Evolutionary conservation across 2,329 filamentous ascomycete species (phyloP), one percentile per base, ranked within the genome.

Genomic region (Exserohilum rostratum): DNA sequence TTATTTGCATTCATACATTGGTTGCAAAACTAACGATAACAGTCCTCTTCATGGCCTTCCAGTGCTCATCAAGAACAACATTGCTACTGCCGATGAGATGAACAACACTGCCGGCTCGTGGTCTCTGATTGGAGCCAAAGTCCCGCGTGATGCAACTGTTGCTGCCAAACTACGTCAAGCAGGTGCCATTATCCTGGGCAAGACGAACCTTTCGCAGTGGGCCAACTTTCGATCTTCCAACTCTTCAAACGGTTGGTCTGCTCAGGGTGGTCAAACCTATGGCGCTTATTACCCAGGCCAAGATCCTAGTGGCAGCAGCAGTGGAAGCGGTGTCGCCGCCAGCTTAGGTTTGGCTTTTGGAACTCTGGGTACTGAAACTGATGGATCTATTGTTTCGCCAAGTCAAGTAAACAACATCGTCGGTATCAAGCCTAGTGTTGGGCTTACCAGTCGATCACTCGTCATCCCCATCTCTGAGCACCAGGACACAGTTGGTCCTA

Each of bases 61-160:
- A 0, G 82, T 89, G 20, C 72, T 89, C 5, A 78, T 89, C 73
- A 90, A 90, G 70, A 83, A 87, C 72, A 88, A 87, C 66, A 87
- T 90, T 44, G 86, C 82, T 12, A 89, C 86, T 0, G 68, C 74
- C 2, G 86, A 89, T 65, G 69, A 78, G 54, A 86, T 88, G 84
- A 82, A 85, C 64, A 88, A 84, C 58, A 86, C 83, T 1, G 78
- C 86, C 3, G 87, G 87, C 2, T 90, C 87, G 0, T 87, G 81
- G 57, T 82, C 85, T 1, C 77, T 90, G 0, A 65, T 86, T 0
- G 85, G 86, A 0, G 82, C 86, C 7, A 83, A 79, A 58, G 79
- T 85, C 0, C 78, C 81, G 7, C 69, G 75, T 18, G 87, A 90
- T 62, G 81, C 83, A 10, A 85, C 84, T 0, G 75, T 89, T 2